Percentiles rank a stretch among this genome's conserved stretches.
Evolutionary conservation across 1,139 yeast species (phyloP).

Genomic region (Pichia inconspicua): DNA sequence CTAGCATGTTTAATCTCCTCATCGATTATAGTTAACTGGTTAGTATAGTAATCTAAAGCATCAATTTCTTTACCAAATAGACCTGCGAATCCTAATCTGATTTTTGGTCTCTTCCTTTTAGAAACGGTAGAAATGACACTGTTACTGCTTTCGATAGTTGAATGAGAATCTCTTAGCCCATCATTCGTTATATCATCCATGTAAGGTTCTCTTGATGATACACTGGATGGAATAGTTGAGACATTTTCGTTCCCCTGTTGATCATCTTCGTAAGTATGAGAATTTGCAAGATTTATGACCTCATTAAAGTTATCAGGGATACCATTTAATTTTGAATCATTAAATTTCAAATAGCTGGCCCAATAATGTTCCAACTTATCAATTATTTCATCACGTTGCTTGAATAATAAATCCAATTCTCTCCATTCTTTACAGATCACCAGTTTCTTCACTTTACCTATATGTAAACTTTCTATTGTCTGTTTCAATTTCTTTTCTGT

Average conservation of each 20-base stretch:
- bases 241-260: background rate
- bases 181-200: constrained; percentile 8
- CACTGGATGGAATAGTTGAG: background rate
- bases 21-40: constrained; percentile 51
- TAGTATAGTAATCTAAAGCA: constrained; percentile 56
- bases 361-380: constrained; percentile 61
- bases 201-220: background rate
- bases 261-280: background rate
- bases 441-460: constrained; percentile 71
- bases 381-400: constrained; percentile 47
- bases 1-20: constrained; percentile 54
- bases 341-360: constrained; percentile 49
- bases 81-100: constrained; percentile 45
- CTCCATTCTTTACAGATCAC: constrained; percentile 85
- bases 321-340: background rate
- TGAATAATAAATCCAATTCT: constrained; percentile 56
- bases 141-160: constrained; percentile 1
- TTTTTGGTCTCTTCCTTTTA: constrained; percentile 41
- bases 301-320: background rate
- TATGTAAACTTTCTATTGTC: constrained; percentile 68
- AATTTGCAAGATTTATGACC: constrained; percentile 1
- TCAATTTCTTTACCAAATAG: constrained; percentile 51
- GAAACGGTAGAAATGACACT: constrained; percentile 22
- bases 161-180: background rate
- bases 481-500: constrained; percentile 59